phyloP scores from a whole-genome alignment of 345 rosid genomes.

The Gossypium stocksii region DNA sequence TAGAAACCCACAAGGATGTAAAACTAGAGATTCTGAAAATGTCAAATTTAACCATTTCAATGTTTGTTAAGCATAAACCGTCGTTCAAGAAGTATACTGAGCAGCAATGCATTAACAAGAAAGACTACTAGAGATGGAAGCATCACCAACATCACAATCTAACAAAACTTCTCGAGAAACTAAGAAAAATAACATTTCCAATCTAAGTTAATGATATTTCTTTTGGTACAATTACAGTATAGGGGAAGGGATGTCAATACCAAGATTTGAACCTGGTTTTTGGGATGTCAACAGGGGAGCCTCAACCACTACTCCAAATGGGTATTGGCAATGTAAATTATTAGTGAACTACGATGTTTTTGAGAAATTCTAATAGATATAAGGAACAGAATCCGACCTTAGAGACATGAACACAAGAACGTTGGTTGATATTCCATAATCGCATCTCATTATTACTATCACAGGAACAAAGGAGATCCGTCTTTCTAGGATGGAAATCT shows the following conservation, averaged over 20 bases:
- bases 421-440: slow-evolving; percentile 27
- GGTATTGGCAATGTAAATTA: neutral
- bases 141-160: neutral
- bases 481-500: slow-evolving; percentile 32
- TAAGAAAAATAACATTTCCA: neutral
- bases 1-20: neutral
- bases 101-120: neutral
- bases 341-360: neutral
- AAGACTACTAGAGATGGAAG: neutral
- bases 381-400: slow-evolving; percentile 22
- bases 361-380: neutral
- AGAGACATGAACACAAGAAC: slow-evolving; percentile 12
- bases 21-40: neutral
- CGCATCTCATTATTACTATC: slow-evolving; percentile 30
- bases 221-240: no score
- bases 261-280: no score
- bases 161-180: neutral
- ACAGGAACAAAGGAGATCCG: slow-evolving; percentile 30
- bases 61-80: slow-evolving; percentile 2
- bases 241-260: no score
- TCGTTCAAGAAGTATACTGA: neutral
- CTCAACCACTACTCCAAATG: no score
- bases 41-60: neutral
- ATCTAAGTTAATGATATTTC: neutral
- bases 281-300: no score